Evolutionary conservation across 139 green algal species (phyloP).

Genomic region (Limnomonas spitsbergensis): DNA sequence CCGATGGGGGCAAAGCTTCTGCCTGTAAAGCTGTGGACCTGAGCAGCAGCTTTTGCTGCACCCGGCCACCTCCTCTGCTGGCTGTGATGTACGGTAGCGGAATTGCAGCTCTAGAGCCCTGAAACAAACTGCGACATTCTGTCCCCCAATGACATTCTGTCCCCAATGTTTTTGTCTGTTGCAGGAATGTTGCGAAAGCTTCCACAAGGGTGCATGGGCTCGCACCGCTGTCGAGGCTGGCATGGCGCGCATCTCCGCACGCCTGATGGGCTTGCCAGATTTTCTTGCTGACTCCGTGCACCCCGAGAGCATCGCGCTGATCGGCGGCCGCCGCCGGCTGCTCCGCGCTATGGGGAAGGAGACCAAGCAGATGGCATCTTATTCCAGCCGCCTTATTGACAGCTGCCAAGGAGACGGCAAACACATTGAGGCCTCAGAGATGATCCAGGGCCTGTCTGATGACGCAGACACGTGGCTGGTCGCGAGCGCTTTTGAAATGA

Average conservation of each 20-base stretch:
- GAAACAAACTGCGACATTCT: no score
- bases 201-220: conserved; percentile 25
- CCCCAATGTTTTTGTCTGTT: no score
- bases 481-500: background rate
- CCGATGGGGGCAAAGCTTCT: no score
- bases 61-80: no score
- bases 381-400: background rate
- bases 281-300: conserved; percentile 27
- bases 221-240: conserved; percentile 24
- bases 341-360: background rate
- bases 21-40: no score
- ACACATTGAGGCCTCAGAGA: background rate
- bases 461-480: background rate
- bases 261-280: background rate
- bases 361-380: background rate
- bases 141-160: no score
- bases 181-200: conserved; percentile 19
- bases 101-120: no score
- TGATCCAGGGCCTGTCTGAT: no score
- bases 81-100: no score
- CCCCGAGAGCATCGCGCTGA: conserved; percentile 21
- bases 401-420: background rate
- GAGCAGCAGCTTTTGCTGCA: no score
- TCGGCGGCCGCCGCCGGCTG: conserved; percentile 19
- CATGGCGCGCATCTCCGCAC: conserved; percentile 21